phyloP scores from a whole-genome alignment of 441 rosid genomes.

The Biscutella laevigata region DNA sequence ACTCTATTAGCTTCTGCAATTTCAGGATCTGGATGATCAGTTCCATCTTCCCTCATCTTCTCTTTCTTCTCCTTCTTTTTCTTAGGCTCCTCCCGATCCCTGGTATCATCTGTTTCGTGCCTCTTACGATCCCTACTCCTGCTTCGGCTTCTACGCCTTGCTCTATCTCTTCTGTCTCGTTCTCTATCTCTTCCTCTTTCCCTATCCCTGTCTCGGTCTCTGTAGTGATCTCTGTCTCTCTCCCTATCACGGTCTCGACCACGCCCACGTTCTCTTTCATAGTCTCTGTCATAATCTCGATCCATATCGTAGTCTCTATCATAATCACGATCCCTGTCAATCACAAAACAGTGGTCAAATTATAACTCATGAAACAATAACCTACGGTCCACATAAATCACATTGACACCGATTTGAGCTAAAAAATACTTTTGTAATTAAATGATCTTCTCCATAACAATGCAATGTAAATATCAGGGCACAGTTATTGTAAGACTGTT shows the following conservation, averaged over 20 bases:
- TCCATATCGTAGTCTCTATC: slow-evolving; percentile 66
- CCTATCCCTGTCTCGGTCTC: slow-evolving; percentile 34
- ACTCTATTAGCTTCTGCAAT: slow-evolving; percentile 84
- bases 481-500: slow-evolving; percentile 30
- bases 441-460: not conserved
- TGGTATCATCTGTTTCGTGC: slow-evolving; percentile 33
- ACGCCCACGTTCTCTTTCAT: slow-evolving; percentile 42
- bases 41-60: slow-evolving; percentile 71
- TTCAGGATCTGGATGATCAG: slow-evolving; percentile 56
- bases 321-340: slow-evolving; percentile 33
- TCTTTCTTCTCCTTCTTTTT: slow-evolving; percentile 46
- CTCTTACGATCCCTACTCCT: slow-evolving; percentile 76
- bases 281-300: slow-evolving; percentile 48
- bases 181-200: slow-evolving; percentile 30
- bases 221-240: slow-evolving; percentile 32
- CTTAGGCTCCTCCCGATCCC: slow-evolving; percentile 50
- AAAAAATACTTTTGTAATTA: not conserved
- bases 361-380: not conserved
- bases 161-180: slow-evolving; percentile 48
- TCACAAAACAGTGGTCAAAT: slow-evolving; percentile 1
- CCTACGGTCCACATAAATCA: not conserved
- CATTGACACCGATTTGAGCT: not conserved
- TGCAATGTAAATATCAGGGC: not conserved
- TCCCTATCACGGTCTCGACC: slow-evolving; percentile 35
- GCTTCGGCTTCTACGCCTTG: slow-evolving; percentile 68